Evolutionary conservation across 2,329 filamentous ascomycete species (phyloP).

Genomic region (Alternaria panax): DNA sequence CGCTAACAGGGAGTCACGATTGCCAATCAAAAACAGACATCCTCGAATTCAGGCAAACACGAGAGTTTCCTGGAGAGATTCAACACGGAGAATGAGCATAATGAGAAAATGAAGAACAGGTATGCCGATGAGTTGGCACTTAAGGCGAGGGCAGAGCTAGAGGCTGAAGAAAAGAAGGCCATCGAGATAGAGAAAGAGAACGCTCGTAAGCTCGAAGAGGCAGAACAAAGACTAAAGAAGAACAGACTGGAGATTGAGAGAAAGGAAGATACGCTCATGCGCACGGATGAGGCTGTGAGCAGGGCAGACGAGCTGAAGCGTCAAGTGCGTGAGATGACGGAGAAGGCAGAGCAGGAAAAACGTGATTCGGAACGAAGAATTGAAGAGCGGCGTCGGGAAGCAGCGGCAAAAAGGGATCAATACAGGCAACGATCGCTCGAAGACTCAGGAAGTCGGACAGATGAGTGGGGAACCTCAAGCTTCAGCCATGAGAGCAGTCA

Average conservation of each 20-base stretch:
- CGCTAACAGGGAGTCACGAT: background rate
- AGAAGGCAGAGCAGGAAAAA: background rate
- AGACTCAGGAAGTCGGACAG: background rate
- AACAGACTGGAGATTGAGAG: background rate
- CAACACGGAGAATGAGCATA: background rate
- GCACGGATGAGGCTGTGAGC: background rate
- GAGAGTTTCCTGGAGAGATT: background rate
- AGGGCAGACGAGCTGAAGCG: background rate
- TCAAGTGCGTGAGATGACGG: background rate
- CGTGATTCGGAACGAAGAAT: background rate
- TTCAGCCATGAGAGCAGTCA: background rate
- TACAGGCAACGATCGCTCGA: background rate
- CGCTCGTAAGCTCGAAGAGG: background rate
- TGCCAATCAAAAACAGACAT: background rate
- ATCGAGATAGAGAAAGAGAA: background rate
- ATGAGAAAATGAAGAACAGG: conserved; percentile 3
- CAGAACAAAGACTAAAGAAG: background rate
- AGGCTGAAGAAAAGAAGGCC: background rate
- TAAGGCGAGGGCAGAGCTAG: background rate
- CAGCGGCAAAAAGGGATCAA: background rate
- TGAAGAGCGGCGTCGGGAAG: background rate
- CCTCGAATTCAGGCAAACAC: background rate
- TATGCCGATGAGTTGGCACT: background rate
- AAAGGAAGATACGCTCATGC: background rate
- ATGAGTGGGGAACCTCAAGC: background rate